These are phyloP conservation scores for Pyrenophora tritici-repentis DNA, from an alignment of 2,329 filamentous ascomycete genomes.

Conservation along the genomic window DNA sequence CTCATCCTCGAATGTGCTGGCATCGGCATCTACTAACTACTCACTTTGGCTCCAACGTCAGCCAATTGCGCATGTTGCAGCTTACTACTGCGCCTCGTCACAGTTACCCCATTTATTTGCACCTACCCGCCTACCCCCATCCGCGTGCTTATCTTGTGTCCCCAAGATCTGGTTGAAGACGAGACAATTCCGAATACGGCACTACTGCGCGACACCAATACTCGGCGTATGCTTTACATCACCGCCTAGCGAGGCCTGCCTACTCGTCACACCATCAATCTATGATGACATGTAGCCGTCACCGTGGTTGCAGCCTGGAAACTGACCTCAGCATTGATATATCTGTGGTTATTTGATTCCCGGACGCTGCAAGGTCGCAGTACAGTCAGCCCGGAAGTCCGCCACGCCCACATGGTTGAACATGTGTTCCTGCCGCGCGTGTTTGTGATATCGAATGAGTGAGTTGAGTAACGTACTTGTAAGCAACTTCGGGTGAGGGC, in stretches of 20 bases:
- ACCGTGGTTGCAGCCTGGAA: not conserved
- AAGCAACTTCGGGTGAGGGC: not conserved
- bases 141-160: conserved; percentile 2
- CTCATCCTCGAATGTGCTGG: not conserved
- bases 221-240: not conserved
- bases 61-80: conserved; percentile 6
- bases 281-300: conserved; percentile 3
- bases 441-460: not conserved
- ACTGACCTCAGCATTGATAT: conserved; percentile 4
- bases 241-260: not conserved
- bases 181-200: not conserved
- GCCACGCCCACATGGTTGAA: conserved; percentile 1
- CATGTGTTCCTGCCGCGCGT: conserved; percentile 7
- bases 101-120: too few species aligned
- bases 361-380: not conserved
- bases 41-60: conserved; percentile 12
- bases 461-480: not conserved
- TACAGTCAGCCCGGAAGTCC: conserved; percentile 4
- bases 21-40: conserved; percentile 4
- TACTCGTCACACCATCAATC: not conserved
- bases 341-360: not conserved
- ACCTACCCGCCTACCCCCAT: not conserved
- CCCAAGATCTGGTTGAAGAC: conserved; percentile 1
- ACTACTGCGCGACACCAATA: conserved; percentile 4
- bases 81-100: conserved; percentile 2